Evolutionary conservation across 257 asterid genomes (phyloP).

Genomic region (Scutellaria minor): DNA sequence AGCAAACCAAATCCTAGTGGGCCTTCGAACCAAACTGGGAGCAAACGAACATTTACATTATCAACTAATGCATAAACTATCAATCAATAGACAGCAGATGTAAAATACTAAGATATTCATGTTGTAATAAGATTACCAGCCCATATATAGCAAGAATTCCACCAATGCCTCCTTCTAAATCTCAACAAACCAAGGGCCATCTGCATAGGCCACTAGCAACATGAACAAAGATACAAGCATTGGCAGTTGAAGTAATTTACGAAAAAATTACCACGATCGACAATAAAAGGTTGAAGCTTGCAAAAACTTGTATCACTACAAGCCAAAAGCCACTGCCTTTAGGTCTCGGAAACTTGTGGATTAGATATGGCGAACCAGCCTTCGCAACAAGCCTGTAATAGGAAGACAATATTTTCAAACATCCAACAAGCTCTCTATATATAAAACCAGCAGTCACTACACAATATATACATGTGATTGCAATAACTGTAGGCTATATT

Average conservation of each 20-base stretch:
- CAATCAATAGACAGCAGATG: neutral
- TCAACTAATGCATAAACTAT: constrained; percentile 31
- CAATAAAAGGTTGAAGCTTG: constrained; percentile 78
- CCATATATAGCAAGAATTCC: constrained; percentile 91
- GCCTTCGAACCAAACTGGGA: constrained; percentile 90
- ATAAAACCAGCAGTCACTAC: neutral
- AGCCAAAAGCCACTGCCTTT: constrained; percentile 88
- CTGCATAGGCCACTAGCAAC: constrained; percentile 51
- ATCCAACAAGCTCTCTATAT: neutral
- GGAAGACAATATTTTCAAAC: constrained; percentile 9
- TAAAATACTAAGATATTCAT: constrained; percentile 18
- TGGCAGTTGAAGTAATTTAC: neutral
- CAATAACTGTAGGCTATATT: neutral
- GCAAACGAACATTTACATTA: constrained; percentile 36
- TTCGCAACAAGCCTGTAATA: constrained; percentile 65
- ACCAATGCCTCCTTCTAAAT: constrained; percentile 66
- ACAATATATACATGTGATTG: neutral
- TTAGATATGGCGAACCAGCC: constrained; percentile 59
- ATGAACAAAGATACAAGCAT: constrained; percentile 25
- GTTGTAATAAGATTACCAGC: constrained; percentile 49
- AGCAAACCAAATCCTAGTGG: constrained; percentile 92
- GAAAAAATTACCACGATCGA: constrained; percentile 65
- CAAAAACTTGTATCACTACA: constrained; percentile 69
- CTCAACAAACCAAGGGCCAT: constrained; percentile 69
- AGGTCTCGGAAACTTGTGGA: constrained; percentile 71